phyloP scores from a whole-genome alignment of 768 basidiomycete genomes.

The Coprinopsis strossmayeri region DNA sequence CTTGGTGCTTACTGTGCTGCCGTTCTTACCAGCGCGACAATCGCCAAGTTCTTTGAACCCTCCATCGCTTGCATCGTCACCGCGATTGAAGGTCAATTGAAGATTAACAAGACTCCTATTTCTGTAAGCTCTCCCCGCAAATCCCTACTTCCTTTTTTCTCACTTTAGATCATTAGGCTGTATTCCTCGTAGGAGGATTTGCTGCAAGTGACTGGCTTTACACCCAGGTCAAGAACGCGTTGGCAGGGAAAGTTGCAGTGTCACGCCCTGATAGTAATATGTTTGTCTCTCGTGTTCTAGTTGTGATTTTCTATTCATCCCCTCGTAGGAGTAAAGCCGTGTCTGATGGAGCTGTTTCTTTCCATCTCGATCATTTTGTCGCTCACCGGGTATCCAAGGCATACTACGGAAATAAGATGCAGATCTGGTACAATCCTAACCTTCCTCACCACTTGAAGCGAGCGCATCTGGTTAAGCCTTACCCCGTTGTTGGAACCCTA shows the following conservation, averaged over 20 bases:
- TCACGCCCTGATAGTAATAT: conserved; percentile 11
- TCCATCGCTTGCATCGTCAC: conserved; percentile 15
- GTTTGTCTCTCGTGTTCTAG: not conserved
- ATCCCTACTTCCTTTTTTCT: not conserved
- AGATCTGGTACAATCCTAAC: conserved; percentile 10
- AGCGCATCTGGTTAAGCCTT: not conserved
- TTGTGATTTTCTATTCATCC: not conserved
- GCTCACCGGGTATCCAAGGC: conserved; percentile 26
- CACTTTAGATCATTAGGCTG: conserved; percentile 4
- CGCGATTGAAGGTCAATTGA: conserved; percentile 11
- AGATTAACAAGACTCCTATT: conserved; percentile 3
- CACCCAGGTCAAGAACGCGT: conserved; percentile 6
- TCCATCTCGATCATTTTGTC: conserved; percentile 43
- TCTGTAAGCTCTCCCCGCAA: conserved; percentile 5
- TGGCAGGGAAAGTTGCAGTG: conserved; percentile 1
- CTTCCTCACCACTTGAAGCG: conserved; percentile 15
- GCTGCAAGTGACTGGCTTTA: conserved; percentile 18
- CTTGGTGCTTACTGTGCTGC: not conserved
- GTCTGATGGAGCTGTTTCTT: conserved; percentile 40
- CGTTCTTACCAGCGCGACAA: not conserved
- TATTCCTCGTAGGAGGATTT: conserved; percentile 20
- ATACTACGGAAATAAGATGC: conserved; percentile 17
- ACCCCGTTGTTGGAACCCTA: not conserved
- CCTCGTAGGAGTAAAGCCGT: conserved; percentile 29
- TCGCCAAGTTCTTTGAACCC: conserved; percentile 17